Evolutionary conservation across 1,284 basidiomycete species (phyloP).

Genomic region (Spongiforma sp.): DNA sequence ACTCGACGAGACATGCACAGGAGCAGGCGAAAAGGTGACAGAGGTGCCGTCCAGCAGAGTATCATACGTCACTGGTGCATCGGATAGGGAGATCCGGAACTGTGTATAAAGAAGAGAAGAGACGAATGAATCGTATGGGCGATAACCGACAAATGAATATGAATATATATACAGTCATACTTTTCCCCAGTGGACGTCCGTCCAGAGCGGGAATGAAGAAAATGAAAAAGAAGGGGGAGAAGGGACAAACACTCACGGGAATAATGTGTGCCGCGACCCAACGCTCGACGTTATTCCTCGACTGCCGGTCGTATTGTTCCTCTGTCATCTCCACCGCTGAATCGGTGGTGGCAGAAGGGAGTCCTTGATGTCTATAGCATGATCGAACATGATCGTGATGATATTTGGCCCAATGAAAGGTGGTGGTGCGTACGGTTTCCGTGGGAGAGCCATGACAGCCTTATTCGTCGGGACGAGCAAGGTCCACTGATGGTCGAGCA

Average conservation of each 20-base stretch:
- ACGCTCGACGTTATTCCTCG: conserved; percentile 66
- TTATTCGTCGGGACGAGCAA: conserved; percentile 79
- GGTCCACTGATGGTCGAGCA: conserved; percentile 48
- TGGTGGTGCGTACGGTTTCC: conserved; percentile 69
- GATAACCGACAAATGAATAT: background rate
- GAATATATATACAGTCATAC: too few species aligned
- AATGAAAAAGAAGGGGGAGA: background rate
- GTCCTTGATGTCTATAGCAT: conserved; percentile 58
- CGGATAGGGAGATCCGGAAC: conserved; percentile 37
- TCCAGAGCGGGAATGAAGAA: background rate
- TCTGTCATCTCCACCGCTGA: conserved; percentile 60
- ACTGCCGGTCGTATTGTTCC: conserved; percentile 61
- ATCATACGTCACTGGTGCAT: conserved; percentile 37
- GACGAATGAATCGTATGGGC: background rate
- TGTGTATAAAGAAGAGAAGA: background rate
- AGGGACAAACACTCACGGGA: conserved; percentile 52
- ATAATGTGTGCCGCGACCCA: conserved; percentile 81
- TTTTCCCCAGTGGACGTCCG: too few species aligned
- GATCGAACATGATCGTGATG: too few species aligned
- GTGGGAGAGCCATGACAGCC: conserved; percentile 75
- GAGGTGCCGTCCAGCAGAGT: conserved; percentile 63
- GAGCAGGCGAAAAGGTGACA: conserved; percentile 54
- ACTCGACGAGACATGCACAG: too few species aligned
- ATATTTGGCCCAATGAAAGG: too few species aligned
- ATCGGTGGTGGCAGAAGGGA: conserved; percentile 38